Conservation (phyloP, 345 rosid species). For the Gossypium turneri region DNA sequence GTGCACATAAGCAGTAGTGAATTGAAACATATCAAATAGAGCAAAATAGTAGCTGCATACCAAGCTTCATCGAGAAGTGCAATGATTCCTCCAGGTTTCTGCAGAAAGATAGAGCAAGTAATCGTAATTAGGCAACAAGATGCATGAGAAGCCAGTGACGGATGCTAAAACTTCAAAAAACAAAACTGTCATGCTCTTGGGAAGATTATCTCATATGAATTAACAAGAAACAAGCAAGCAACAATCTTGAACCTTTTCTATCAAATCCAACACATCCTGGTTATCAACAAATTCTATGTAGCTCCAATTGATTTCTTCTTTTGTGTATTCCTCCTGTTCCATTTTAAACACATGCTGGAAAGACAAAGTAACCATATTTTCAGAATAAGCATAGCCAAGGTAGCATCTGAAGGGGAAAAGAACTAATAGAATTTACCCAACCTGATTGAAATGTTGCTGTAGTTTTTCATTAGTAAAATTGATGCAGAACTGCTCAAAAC, state of each 20-base stretch:
- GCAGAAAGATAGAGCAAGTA: constrained; percentile 30
- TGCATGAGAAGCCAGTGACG: neutral
- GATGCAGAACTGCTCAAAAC: constrained; percentile 99
- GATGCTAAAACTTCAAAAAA: neutral
- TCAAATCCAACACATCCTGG: constrained; percentile 96
- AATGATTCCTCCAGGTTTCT: constrained; percentile 99
- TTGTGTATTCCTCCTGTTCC: constrained; percentile 99
- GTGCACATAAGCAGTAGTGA: neutral
- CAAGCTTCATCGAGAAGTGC: constrained; percentile 99
- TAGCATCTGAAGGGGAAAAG: constrained; percentile 13
- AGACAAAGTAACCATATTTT: constrained; percentile 19
- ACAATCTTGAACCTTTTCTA: constrained; percentile 70
- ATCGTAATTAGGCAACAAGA: constrained; percentile 13
- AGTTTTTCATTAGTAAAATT: constrained; percentile 97
- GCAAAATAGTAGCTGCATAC: constrained; percentile 40
- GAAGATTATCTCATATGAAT: constrained; percentile 5
- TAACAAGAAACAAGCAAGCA: constrained; percentile 13
- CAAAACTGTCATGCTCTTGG: neutral
- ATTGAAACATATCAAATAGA: constrained; percentile 17
- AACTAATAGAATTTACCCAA: constrained; percentile 26
- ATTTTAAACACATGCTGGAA: constrained; percentile 97
- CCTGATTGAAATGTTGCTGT: constrained; percentile 99
- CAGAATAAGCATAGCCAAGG: constrained; percentile 18
- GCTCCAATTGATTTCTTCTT: constrained; percentile 99
- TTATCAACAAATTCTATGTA: constrained; percentile 99